Base-by-base conservation (phyloP, 495 filamentous ascomycete species). In the Penicillium bovifimosum region DNA sequence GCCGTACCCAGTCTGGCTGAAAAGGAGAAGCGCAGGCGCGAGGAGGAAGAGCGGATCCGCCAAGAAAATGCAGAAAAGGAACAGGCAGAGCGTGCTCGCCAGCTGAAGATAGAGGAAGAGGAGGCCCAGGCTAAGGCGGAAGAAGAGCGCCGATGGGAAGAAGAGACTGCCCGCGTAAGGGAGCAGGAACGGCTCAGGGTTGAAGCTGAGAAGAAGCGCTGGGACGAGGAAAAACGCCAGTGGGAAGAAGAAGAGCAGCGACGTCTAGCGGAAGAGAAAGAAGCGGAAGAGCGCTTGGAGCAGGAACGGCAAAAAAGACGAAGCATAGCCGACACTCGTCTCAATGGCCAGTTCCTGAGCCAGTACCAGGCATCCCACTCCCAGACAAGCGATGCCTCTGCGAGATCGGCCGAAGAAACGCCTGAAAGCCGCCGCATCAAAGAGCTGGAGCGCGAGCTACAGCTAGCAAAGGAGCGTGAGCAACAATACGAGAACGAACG, bases 221-320 rank as follows among this genome's bases (percentile, higher is more conserved):
- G 90, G 91, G 85, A 88, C 40, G 88, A 90, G 50, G 85, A 96
- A 63, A 89, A 95, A 71, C 80, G 81, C 32, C 80, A 77, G 59
- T 95, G 89, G 88, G 84, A 86, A 60, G 69, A 83, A 45, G 87
- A 91, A n/a, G 90, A 96, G 55, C 85, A 91, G 58, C 76, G 76
- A 50, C 78, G 90, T 45, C 71, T 80, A 52, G 77, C 72, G 24
- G 90, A 93, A 64, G 91, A 96, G 55, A 80, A 79, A 40, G 87
- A 87, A 55, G 80, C 79, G 13, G 81, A 90, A 59, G 77, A 79
- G 10, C 78, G 77, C 41, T 55, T 90, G 3, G 82, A 85, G 50
- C 76, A 81, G 46, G 88, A 93, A 54, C 78, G 83, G 20, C 80
- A 80, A 47, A 80, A 77, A 54, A 74, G 79, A 56, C 74, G 81